A percentile compares a stretch with the other conserved stretches of the same genome.
phyloP scores from a whole-genome alignment of 257 asterid species.

The Penstemon barbatus region DNA sequence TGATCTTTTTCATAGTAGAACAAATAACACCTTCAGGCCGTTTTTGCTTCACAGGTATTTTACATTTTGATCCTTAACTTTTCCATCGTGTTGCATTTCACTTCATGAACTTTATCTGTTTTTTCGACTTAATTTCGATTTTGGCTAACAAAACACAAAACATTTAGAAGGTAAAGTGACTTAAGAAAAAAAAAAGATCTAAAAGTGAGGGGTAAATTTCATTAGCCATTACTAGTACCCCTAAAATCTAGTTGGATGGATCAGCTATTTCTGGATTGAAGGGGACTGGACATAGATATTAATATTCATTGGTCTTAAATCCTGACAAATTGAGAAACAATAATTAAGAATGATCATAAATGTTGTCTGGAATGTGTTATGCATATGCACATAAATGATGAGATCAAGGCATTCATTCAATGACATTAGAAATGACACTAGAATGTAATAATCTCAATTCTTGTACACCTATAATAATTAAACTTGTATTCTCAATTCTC shows the following conservation, averaged over 20 bases:
- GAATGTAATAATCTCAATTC: slow-evolving; percentile 1
- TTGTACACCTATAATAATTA: slow-evolving; percentile 20
- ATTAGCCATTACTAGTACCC: not conserved
- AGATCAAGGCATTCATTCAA: slow-evolving; percentile 19
- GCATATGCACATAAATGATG: not conserved
- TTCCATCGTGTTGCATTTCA: no score
- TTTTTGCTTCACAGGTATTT: not conserved
- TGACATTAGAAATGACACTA: slow-evolving; percentile 20
- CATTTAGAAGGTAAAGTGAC: no score
- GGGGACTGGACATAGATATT: slow-evolving; percentile 28
- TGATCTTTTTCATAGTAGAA: no score
- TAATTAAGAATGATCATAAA: slow-evolving; percentile 4
- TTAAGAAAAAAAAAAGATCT: no score
- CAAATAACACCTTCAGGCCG: not conserved
- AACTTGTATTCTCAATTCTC: slow-evolving; percentile 6
- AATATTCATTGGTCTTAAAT: not conserved
- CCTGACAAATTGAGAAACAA: slow-evolving; percentile 12
- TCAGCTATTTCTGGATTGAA: slow-evolving; percentile 30
- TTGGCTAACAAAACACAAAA: no score
- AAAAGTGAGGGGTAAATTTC: no score
- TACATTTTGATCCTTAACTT: not conserved
- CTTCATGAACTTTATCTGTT: no score
- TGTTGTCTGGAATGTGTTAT: not conserved
- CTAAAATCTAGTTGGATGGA: slow-evolving; percentile 7
- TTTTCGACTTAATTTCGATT: no score